Base-by-base conservation (phyloP, 495 filamentous ascomycete species). In the Aspergillus egyptiacus region DNA sequence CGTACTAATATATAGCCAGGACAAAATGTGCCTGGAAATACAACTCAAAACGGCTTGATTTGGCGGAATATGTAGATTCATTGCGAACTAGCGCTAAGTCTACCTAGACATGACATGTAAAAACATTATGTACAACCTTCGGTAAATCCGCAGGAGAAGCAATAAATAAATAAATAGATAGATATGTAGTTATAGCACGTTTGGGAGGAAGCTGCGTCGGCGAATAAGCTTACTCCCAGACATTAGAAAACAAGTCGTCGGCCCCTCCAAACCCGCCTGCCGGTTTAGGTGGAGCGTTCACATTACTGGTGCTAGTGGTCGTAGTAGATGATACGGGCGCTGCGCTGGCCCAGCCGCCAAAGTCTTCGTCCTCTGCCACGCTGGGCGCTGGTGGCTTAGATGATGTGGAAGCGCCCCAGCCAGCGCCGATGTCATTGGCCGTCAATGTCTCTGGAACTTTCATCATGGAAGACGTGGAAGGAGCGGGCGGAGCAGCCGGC, bases 181-280 rank as follows among this genome's bases (percentile, higher is more conserved):
- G 10, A 44, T 44, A 27, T 47, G 44, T 18, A 36, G 27, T 47
- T 9, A 19, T 22, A 48, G 22, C 31, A 27, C 4, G 22, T 28
- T 51, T 51, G 38, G 37, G 15, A 19, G 43, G 15, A 39, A 28
- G 20, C 22, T 25, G 38, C 31, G 28, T 53, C 50, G 39, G 42
- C 25, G 48, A 42, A 44, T 6, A 30, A 23, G 28, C 46, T 48
- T 70, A 94, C 67, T 87, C 75, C 90, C 90, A 96, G 50, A 96
- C 90, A 69, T 96, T 96, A 32, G 86, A 90, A 64, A 95, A 96
- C 59, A 96, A 66, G 71, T 96, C 90, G 55, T 96, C 90, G 45
- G 72, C 72, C 10, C 75, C 80, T 3, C 79, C 82, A 67, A 87
- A 84, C 46, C 83, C 84, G 57, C 74, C 75, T 28, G 68, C 71